These are phyloP conservation scores for Oropetium thomaeum DNA, from an alignment of 176 grass and related monocot species.

Conservation along the genomic window DNA sequence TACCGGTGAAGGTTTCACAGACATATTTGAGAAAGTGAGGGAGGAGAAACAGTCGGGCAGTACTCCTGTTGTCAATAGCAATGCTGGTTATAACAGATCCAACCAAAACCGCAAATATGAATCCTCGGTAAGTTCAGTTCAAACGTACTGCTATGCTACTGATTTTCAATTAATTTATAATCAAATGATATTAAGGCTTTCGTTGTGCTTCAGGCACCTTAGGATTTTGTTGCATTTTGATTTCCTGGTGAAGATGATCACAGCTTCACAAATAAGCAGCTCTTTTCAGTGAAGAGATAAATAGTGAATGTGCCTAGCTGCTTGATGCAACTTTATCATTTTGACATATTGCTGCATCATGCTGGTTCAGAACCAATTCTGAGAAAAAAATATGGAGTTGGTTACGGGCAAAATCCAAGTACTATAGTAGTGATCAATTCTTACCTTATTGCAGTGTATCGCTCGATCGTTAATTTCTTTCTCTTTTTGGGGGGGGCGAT, in stretches of 20 bases:
- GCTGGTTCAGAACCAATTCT: not conserved
- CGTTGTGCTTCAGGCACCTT: not conserved
- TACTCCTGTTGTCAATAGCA: slow-evolving; percentile 22
- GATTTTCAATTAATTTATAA: not conserved
- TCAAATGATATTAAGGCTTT: slow-evolving; percentile 7
- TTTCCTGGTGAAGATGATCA: not conserved
- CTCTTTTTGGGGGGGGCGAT: too few species aligned
- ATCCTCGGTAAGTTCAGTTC: slow-evolving; percentile 52
- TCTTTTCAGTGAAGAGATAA: not conserved
- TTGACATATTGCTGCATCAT: not conserved
- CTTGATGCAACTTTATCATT: not conserved
- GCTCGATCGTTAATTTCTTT: too few species aligned
- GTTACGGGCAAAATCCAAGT: not conserved
- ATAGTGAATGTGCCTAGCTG: not conserved
- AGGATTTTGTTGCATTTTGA: not conserved
- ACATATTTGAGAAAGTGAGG: slow-evolving; percentile 81
- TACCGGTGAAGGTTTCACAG: slow-evolving; percentile 75
- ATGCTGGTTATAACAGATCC: slow-evolving; percentile 37
- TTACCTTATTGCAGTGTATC: not conserved
- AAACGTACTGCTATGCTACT: not conserved
- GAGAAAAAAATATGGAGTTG: not conserved
- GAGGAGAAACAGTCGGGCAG: slow-evolving; percentile 61
- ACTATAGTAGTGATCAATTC: not conserved
- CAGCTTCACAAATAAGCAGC: not conserved
- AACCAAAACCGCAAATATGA: slow-evolving; percentile 47